A percentile compares a stretch with the other conserved stretches of the same genome.
phyloP scores from a whole-genome alignment of 148 eudicot species.

The Amaranthus palmeri region DNA sequence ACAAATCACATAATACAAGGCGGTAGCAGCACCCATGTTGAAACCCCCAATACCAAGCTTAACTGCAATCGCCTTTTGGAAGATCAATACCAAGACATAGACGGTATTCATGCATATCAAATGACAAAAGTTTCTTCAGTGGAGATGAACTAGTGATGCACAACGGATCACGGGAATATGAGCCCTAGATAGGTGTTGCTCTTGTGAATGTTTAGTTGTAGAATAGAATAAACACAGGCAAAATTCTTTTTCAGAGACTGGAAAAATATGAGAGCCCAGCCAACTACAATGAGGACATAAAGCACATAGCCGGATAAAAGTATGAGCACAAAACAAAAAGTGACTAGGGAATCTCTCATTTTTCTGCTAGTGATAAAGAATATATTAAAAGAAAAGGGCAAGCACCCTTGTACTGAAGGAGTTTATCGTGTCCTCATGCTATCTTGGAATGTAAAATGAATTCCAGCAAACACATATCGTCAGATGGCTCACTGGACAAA shows the following conservation, averaged over 20 bases:
- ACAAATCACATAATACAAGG: constrained; percentile 69
- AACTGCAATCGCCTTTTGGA: constrained; percentile 36
- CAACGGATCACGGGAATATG: background rate
- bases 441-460: background rate
- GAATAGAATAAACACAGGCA: no score
- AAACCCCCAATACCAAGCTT: constrained; percentile 83
- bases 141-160: background rate
- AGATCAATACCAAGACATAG: background rate
- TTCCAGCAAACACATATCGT: constrained; percentile 35
- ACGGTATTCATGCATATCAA: background rate
- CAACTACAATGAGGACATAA: no score
- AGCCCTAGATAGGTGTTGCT: background rate
- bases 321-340: no score
- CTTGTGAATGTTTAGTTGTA: background rate
- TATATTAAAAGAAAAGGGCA: background rate
- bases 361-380: background rate
- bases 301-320: no score
- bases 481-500: constrained; percentile 69
- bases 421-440: background rate
- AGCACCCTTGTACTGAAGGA: background rate
- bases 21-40: constrained; percentile 71
- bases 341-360: background rate
- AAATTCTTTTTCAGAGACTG: no score
- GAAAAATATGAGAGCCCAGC: no score
- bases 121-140: background rate